phyloP scores from a whole-genome alignment of 768 basidiomycete genomes.

The Russula sp. region DNA sequence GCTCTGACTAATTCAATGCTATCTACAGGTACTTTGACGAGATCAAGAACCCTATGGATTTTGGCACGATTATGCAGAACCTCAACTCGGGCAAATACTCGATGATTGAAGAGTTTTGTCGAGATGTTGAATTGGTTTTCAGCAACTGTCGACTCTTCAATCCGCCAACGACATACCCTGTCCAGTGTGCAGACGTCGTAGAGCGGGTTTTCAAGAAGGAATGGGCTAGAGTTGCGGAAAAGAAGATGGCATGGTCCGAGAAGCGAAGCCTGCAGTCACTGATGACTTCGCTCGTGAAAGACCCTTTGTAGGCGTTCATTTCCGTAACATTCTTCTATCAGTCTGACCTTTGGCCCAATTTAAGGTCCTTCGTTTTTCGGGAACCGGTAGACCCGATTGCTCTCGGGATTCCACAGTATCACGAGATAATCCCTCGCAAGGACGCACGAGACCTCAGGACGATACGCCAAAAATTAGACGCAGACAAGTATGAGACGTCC shows the following conservation, averaged over 20 bases:
- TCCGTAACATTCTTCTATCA: constrained; percentile 16
- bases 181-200: constrained; percentile 64
- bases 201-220: constrained; percentile 80
- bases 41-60: constrained; percentile 91
- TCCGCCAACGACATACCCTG: constrained; percentile 72
- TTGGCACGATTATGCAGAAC: constrained; percentile 73
- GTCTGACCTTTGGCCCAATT: constrained; percentile 4
- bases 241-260: constrained; percentile 71
- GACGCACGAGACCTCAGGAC: constrained; percentile 84
- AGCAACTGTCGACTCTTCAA: constrained; percentile 93
- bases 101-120: constrained; percentile 77
- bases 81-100: constrained; percentile 64
- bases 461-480: constrained; percentile 77
- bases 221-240: constrained; percentile 75
- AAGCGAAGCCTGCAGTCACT: constrained; percentile 73
- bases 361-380: constrained; percentile 72
- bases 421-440: constrained; percentile 77
- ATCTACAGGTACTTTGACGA: constrained; percentile 79
- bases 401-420: constrained; percentile 83
- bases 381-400: constrained; percentile 86
- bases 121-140: constrained; percentile 80
- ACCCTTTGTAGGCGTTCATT: constrained; percentile 52
- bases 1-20: constrained; percentile 18
- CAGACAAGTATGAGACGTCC: constrained; percentile 74
- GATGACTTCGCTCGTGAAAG: constrained; percentile 65